These are phyloP conservation scores for Luzula sylvatica DNA, from an alignment of 176 grass and related monocot species.

Conservation along the genomic window DNA sequence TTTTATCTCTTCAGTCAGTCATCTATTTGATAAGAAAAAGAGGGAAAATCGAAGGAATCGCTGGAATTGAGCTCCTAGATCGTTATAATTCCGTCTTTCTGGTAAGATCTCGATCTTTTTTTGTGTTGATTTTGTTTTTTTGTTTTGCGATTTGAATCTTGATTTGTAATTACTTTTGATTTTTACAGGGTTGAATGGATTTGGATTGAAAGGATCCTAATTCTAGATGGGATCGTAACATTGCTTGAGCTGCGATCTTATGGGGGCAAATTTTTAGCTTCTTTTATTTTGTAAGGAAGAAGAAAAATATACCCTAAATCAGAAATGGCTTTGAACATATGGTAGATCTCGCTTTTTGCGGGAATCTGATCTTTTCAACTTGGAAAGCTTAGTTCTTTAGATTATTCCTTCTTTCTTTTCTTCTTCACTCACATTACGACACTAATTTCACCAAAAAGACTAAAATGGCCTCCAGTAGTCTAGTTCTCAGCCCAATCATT, in stretches of 20 bases:
- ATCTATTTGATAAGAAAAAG: background rate
- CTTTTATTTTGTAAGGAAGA: constrained; percentile 1
- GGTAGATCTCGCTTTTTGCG: constrained; percentile 11
- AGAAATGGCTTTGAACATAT: constrained; percentile 32
- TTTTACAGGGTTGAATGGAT: too few relatives aligned
- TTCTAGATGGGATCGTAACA: constrained; percentile 24
- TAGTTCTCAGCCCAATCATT: constrained; percentile 21
- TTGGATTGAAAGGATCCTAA: background rate
- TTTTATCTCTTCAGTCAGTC: too few relatives aligned
- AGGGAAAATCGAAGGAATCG: background rate
- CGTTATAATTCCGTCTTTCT: background rate
- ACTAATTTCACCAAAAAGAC: constrained; percentile 7
- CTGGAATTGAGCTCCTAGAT: background rate
- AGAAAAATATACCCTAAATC: constrained; percentile 22
- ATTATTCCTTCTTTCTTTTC: background rate
- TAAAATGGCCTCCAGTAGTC: constrained; percentile 43
- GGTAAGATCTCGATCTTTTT: background rate
- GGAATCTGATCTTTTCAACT: background rate
- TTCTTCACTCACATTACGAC: constrained; percentile 8
- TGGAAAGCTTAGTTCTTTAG: background rate
- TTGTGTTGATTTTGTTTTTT: background rate
- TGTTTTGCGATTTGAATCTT: background rate
- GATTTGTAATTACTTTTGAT: background rate
- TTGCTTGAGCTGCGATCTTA: constrained; percentile 1
- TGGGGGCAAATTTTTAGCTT: constrained; percentile 38